phyloP scores from a whole-genome alignment of 306 rosid species.

The Rosa persica region DNA sequence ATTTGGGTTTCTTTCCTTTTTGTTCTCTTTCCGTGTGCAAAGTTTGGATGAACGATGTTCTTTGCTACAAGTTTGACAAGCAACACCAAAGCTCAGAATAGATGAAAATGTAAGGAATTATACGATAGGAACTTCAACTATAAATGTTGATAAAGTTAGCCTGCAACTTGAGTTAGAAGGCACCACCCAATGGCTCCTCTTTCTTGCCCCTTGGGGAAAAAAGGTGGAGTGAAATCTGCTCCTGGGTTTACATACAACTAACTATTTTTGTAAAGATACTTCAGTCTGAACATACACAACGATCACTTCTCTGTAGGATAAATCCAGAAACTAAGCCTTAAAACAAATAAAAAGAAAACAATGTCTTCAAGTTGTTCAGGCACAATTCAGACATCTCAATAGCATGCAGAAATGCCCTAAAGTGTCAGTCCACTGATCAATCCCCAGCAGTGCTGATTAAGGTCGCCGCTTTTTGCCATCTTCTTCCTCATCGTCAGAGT shows the following conservation, averaged over 20 bases:
- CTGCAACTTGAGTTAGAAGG: neutral
- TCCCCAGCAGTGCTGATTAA: conserved; percentile 14
- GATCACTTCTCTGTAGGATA: conserved; percentile 7
- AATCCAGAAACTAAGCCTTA: neutral
- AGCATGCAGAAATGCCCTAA: neutral
- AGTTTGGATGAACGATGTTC: neutral
- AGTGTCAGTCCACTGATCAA: neutral
- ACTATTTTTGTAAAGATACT: neutral
- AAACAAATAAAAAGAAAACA: neutral
- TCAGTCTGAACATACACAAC: neutral
- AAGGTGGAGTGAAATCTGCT: neutral
- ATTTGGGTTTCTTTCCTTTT: neutral
- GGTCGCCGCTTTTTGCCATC: conserved; percentile 64
- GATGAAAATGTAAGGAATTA: neutral
- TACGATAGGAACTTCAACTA: neutral
- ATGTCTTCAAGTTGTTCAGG: conserved; percentile 12
- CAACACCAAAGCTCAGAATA: neutral
- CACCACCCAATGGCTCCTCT: neutral
- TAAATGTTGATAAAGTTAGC: neutral
- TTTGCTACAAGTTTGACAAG: neutral
- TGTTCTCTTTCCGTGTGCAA: neutral
- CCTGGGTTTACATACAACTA: neutral
- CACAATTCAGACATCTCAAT: neutral
- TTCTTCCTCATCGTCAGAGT: conserved; percentile 93
- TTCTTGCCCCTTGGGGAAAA: neutral